Evolutionary conservation across 163 green algal species (phyloP), one percentile per base, ranked within the genome.

Genomic region (Trebouxia gelatinosa): DNA sequence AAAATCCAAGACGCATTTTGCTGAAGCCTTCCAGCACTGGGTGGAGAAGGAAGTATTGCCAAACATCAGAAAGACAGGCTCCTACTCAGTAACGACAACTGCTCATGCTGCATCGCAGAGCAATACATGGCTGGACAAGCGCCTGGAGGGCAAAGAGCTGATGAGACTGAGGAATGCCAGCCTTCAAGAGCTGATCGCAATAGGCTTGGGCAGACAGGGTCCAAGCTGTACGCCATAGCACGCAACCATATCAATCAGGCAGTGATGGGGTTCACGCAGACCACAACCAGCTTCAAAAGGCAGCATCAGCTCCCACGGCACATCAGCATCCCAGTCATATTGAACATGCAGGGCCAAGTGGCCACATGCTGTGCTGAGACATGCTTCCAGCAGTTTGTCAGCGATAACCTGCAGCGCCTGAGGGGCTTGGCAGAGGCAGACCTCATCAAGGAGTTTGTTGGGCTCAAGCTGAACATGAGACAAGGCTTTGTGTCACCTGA

Each of bases 11-110:
- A 3, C 38, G 58, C 58, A 28, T 39, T 17, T 29, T 26, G 58
- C 58, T 39, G 38, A 29, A 67, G 28, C 29, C 51, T 62, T 62
- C 29, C 51, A 62, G 51, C 21, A 62, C 51, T 62, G 51, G 51
- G 11, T 62, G 51, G n/a, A 62, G n/a, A 23, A 62, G 29, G 51
- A 32, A 62, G 51, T 62, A 62, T 62, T 62, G 51, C 51, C 51
- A 62, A 62, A 23, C 51, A 62, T 62, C 51, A 62, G 51, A 62
- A 62, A 62, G 51, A 62, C 51, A 62, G 51, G 51, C 21, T 62
- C 51, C 51, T n/a, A 54, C 43, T 54, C 43, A 54, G 43, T 54
- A 54, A 11, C 11, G 43, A 16, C 43, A 54, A 16, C 43, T 54
- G 43, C 43, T 54, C 43, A 11, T 54, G 43, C 43, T 54, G 43